A percentile compares a stretch with the other conserved stretches of the same genome.
Conservation (phyloP, 2,329 filamentous ascomycete genomes). For the Xylaria sp. region DNA sequence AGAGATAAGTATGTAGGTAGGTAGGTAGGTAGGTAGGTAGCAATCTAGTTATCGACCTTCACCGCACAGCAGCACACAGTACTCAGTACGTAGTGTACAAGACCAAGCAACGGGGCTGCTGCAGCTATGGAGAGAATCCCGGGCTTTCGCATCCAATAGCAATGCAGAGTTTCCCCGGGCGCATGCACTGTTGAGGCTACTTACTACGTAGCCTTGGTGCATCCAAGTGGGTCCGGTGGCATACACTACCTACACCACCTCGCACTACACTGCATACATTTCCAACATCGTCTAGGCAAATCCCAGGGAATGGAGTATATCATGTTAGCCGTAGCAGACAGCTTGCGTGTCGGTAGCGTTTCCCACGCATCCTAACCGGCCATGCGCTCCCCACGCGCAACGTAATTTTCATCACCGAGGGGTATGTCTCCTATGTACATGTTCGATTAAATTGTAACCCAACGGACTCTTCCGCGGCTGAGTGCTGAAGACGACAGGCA, state of each 20-base stretch:
- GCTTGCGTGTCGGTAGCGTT: constrained; percentile 1
- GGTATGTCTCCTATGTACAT: background rate
- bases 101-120: constrained; percentile 28
- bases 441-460: background rate
- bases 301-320: constrained; percentile 16
- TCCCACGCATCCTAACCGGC: background rate
- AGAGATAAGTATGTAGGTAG: background rate
- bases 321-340: background rate
- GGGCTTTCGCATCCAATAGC: constrained; percentile 22
- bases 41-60: background rate
- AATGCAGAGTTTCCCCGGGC: constrained; percentile 1
- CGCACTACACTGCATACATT: background rate
- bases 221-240: constrained; percentile 26
- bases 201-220: constrained; percentile 34
- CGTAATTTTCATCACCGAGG: background rate
- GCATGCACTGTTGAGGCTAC: constrained; percentile 33
- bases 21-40: background rate
- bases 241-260: background rate
- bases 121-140: constrained; percentile 28
- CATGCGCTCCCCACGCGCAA: background rate
- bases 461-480: background rate
- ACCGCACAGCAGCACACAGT: background rate
- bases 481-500: background rate
- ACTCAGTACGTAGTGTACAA: background rate
- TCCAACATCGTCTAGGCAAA: constrained; percentile 24